Evolutionary conservation across 208 protist genomes (phyloP), one percentile per base, ranked within the genome.

Genomic region (Strigomonas galati): DNA sequence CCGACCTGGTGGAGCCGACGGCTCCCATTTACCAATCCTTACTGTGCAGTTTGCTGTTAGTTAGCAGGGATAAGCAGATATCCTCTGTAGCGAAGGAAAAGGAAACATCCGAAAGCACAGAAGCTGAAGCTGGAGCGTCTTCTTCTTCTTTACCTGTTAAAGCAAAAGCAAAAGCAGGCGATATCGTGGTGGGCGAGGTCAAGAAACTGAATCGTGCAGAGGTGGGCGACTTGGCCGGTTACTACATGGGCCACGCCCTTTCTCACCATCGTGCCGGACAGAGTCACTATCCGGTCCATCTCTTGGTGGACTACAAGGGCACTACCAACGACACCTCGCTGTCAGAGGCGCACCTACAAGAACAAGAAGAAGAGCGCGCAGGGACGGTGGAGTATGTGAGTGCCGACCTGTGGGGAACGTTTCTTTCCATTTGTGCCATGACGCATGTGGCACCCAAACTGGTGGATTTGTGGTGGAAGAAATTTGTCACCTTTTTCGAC

Each of bases 401-500:
- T 19, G 44, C 58, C 14, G 56, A 68, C 32, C 82, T 82, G 53
- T 95, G 89, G 89, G 72, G 77, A 12, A 40, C 69, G 7, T 82
- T 88, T 32, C 85, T 94, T 64, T 57, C 66, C 27, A 62, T 83
- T 0, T 80, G 78, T 64, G 76, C 82, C 7, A 54, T 85, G 44
- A 61, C 64, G 32, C 77, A 91, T 35, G 68, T 78, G 27, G 78
- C 84, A 19, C 81, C 81, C n/a, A 90, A 83, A 62, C 76, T 95
- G 44, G 68, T 95, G 52, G 82, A 91, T 48, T 76, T 92, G 40
- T 95, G 89, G 87, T 95, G 86, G 84, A 27, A 61, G 24, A 72
- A 72, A 43, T 79, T 81, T 27, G 19, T 85, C 5, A 56, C 59
- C 19, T 84, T 64, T 30, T 72, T 54, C 52, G 35, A 67, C 31